phyloP scores from a whole-genome alignment of 306 rosid genomes.

The Psophocarpus tetragonolobus region DNA sequence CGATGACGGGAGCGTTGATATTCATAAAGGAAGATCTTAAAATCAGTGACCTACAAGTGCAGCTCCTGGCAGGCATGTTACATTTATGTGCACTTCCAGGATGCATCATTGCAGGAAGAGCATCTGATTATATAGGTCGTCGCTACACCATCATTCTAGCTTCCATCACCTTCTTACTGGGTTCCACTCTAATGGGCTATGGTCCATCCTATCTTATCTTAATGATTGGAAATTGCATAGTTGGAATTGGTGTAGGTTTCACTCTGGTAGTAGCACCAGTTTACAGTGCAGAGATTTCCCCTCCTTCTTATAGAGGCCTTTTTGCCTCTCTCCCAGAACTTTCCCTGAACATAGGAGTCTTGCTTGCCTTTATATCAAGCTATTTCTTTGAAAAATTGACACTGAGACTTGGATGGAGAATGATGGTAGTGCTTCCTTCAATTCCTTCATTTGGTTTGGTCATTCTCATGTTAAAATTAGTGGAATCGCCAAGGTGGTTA shows the following conservation, averaged over 20 bases:
- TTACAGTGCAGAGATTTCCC: slow-evolving; percentile 72
- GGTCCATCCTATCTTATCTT: slow-evolving; percentile 52
- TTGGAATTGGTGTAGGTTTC: slow-evolving; percentile 72
- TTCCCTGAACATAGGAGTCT: slow-evolving; percentile 58
- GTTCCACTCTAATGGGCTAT: slow-evolving; percentile 71
- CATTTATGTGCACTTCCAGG: slow-evolving; percentile 60
- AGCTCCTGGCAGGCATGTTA: slow-evolving; percentile 62
- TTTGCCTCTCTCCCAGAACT: slow-evolving; percentile 65
- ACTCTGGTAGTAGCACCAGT: slow-evolving; percentile 63
- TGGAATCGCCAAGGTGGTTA: too few species aligned
- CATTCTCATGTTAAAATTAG: slow-evolving; percentile 49
- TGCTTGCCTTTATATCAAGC: slow-evolving; percentile 62
- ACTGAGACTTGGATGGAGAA: slow-evolving; percentile 65
- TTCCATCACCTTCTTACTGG: slow-evolving; percentile 52
- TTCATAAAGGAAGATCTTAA: slow-evolving; percentile 70
- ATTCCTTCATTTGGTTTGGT: slow-evolving; percentile 58
- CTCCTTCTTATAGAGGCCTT: slow-evolving; percentile 52
- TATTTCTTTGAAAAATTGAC: slow-evolving; percentile 47
- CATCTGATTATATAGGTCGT: slow-evolving; percentile 65
- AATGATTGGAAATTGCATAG: slow-evolving; percentile 58
- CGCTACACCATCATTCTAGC: slow-evolving; percentile 61
- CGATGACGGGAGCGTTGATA: slow-evolving; percentile 76
- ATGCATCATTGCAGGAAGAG: slow-evolving; percentile 58
- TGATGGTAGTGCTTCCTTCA: slow-evolving; percentile 63
- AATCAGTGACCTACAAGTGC: slow-evolving; percentile 59